phyloP scores from a whole-genome alignment of 164 flowering plant species.

The Piper longum region DNA sequence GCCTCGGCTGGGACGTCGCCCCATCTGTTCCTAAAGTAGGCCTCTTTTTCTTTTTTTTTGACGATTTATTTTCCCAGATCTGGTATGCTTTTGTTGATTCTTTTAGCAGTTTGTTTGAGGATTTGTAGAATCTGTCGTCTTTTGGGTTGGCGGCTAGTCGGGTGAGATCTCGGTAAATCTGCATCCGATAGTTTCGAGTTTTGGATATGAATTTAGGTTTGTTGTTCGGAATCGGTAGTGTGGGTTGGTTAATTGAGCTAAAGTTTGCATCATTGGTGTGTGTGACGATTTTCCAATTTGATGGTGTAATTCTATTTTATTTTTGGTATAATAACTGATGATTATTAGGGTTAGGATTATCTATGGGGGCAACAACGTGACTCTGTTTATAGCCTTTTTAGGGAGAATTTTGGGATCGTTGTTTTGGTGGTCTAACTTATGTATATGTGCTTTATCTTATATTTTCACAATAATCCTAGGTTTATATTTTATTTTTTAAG shows the following conservation, averaged over 20 bases:
- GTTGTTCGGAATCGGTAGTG: background rate
- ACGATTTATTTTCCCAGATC: background rate
- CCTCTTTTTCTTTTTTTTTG: background rate
- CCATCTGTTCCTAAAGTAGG: constrained; percentile 33
- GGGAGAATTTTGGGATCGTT: too few species aligned
- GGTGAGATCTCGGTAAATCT: background rate
- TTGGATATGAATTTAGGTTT: background rate
- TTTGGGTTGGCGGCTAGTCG: background rate
- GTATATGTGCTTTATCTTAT: too few species aligned
- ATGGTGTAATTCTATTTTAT: too few species aligned
- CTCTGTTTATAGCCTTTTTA: too few species aligned
- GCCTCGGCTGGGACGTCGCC: constrained; percentile 40
- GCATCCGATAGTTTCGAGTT: background rate
- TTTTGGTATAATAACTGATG: too few species aligned
- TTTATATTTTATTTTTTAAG: too few species aligned
- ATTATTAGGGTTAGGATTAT: too few species aligned
- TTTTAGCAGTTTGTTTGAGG: background rate
- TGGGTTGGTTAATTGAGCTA: background rate
- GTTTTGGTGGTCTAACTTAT: too few species aligned
- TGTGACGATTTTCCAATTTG: too few species aligned
- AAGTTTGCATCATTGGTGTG: too few species aligned
- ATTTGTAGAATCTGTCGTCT: background rate
- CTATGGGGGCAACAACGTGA: too few species aligned
- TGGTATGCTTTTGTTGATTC: background rate
- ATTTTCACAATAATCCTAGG: too few species aligned